Percentiles rank a stretch among this genome's conserved stretches.
Evolutionary conservation across 306 rosid genomes (phyloP).

Genomic region (Ammopiptanthus mongolicus): DNA sequence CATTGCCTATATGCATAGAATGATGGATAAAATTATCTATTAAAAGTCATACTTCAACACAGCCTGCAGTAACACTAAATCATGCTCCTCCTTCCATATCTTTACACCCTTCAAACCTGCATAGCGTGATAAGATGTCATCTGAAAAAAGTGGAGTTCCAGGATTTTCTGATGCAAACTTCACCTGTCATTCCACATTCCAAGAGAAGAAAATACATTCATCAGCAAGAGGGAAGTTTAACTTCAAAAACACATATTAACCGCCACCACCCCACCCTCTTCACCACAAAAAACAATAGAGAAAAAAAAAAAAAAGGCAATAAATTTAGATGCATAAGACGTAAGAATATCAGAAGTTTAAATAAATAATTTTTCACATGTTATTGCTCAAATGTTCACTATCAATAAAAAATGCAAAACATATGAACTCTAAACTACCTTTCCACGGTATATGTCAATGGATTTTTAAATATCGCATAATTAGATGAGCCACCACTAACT

Average conservation of each 20-base stretch:
- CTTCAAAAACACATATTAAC: background rate
- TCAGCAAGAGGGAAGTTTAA: conserved; percentile 15
- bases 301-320: background rate
- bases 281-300: background rate
- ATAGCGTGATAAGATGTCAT: conserved; percentile 63
- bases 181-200: conserved; percentile 52
- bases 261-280: background rate
- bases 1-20: background rate
- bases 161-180: conserved; percentile 53
- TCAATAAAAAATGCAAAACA: background rate
- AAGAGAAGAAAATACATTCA: background rate
- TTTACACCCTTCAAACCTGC: conserved; percentile 78
- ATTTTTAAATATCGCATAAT: background rate
- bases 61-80: conserved; percentile 59
- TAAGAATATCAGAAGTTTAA: no score
- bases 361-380: background rate
- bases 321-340: background rate
- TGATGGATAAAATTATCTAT: background rate
- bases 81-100: conserved; percentile 93
- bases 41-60: conserved; percentile 64
- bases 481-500: background rate
- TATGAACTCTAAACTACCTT: background rate
- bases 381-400: background rate
- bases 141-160: conserved; percentile 56
- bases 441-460: background rate